Evolutionary conservation across 1,284 basidiomycete genomes (phyloP).

Genomic region (Ganoderma boninense): DNA sequence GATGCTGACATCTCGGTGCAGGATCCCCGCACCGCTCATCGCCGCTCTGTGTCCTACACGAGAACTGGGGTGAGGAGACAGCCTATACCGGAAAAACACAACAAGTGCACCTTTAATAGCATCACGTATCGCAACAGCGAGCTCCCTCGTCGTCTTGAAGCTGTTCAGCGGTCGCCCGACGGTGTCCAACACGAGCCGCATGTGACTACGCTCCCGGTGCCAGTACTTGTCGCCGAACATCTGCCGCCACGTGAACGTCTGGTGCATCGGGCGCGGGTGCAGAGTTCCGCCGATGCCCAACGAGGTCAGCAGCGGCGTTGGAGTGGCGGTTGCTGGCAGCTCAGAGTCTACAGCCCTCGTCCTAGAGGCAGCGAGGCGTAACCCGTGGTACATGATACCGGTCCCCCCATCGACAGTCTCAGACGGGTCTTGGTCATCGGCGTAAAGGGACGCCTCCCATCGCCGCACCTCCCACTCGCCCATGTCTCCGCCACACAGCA

Average conservation of each 20-base stretch:
- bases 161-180: constrained; percentile 23
- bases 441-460: constrained; percentile 8
- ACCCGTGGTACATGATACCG: not conserved
- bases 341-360: not conserved
- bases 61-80: not conserved
- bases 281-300: not conserved
- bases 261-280: constrained; percentile 3
- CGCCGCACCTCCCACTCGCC: constrained; percentile 17
- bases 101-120: constrained; percentile 23
- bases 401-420: not conserved
- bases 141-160: constrained; percentile 27
- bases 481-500: constrained; percentile 18
- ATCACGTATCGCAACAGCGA: constrained; percentile 24
- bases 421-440: too few species aligned
- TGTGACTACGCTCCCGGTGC: constrained; percentile 25
- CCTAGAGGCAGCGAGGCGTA: not conserved
- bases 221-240: not conserved
- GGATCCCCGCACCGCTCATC: constrained; percentile 1
- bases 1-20: constrained; percentile 25
- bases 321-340: too few species aligned
- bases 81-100: not conserved
- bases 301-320: not conserved
- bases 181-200: constrained; percentile 23
- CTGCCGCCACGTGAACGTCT: constrained; percentile 19
- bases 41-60: constrained; percentile 16